Conservation (phyloP, 805 yeast species). For the Candida chilensis region DNA sequence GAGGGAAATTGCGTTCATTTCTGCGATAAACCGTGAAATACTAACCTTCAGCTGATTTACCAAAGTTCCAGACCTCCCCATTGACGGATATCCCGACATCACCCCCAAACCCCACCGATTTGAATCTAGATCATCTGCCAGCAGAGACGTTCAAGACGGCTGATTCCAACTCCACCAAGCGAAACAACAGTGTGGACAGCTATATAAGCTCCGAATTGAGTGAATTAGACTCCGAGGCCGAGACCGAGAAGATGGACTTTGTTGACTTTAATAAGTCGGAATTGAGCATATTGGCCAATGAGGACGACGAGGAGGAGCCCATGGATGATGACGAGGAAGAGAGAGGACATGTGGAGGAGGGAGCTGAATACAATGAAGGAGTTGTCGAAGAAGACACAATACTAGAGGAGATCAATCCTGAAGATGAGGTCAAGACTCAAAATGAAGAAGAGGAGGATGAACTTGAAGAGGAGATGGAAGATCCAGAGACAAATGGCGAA, state of each 20-base stretch:
- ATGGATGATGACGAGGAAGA: constrained; percentile 6
- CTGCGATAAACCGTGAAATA: too few relatives aligned
- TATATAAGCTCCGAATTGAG: constrained; percentile 32
- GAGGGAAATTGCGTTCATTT: too few relatives aligned
- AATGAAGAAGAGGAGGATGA: constrained; percentile 8
- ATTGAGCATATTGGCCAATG: constrained; percentile 27
- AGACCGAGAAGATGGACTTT: constrained; percentile 77
- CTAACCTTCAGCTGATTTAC: too few relatives aligned
- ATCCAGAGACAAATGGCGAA: too few relatives aligned
- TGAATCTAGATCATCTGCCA: too few relatives aligned
- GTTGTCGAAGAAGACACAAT: constrained; percentile 9
- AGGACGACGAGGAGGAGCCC: constrained; percentile 4
- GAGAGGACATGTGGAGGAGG: constrained; percentile 8
- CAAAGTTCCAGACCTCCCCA: constrained; percentile 17
- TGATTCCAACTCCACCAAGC: background rate
- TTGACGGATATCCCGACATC: constrained; percentile 28
- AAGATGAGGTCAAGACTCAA: constrained; percentile 5
- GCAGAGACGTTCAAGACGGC: too few relatives aligned
- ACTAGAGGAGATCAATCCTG: constrained; percentile 6
- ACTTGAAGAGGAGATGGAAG: too few relatives aligned
- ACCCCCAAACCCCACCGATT: constrained; percentile 13
- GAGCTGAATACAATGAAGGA: constrained; percentile 4
- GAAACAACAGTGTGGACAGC: constrained; percentile 1
- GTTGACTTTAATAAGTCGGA: constrained; percentile 25
- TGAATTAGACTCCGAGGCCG: constrained; percentile 74